Conservation (phyloP, 108 stramenopile species). For the Mediolabrus comicus region DNA sequence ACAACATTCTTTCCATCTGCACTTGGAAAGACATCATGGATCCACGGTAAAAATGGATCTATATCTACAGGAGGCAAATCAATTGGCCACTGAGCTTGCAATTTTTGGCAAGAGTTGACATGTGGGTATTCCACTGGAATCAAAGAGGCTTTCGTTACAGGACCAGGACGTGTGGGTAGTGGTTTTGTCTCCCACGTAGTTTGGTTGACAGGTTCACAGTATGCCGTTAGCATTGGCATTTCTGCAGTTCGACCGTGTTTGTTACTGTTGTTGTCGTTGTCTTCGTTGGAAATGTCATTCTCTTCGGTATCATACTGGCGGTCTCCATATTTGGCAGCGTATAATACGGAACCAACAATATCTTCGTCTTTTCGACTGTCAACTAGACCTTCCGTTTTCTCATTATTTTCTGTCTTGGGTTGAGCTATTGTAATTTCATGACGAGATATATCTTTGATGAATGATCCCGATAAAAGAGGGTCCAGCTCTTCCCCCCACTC, state of each 20-base stretch:
- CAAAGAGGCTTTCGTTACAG: constrained; percentile 2
- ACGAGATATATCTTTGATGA: constrained; percentile 6
- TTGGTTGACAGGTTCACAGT: constrained; percentile 47
- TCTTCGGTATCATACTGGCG: constrained; percentile 24
- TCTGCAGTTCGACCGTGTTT: constrained; percentile 10
- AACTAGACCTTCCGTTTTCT: constrained; percentile 12
- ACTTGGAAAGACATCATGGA: constrained; percentile 88
- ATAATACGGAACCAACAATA: constrained; percentile 24
- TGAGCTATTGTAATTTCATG: not conserved
- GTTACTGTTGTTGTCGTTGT: not conserved
- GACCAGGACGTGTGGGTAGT: constrained; percentile 15
- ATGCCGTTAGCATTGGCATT: constrained; percentile 44
- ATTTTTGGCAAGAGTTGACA: constrained; percentile 24
- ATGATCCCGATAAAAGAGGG: constrained; percentile 11
- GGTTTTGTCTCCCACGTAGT: constrained; percentile 43
- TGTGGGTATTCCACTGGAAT: constrained; percentile 27
- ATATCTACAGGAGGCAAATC: constrained; percentile 64
- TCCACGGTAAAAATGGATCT: constrained; percentile 90
- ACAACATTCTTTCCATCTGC: constrained; percentile 77
- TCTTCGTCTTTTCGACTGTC: constrained; percentile 21
- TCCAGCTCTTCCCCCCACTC: constrained; percentile 1
- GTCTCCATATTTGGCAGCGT: constrained; percentile 35
- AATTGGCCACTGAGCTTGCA: constrained; percentile 71
- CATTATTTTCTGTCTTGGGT: not conserved
- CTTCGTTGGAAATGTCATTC: not conserved